Evolutionary conservation across 2,329 filamentous ascomycete genomes (phyloP), one percentile per base, ranked within the genome.

Genomic region (Ophiostoma sp.): DNA sequence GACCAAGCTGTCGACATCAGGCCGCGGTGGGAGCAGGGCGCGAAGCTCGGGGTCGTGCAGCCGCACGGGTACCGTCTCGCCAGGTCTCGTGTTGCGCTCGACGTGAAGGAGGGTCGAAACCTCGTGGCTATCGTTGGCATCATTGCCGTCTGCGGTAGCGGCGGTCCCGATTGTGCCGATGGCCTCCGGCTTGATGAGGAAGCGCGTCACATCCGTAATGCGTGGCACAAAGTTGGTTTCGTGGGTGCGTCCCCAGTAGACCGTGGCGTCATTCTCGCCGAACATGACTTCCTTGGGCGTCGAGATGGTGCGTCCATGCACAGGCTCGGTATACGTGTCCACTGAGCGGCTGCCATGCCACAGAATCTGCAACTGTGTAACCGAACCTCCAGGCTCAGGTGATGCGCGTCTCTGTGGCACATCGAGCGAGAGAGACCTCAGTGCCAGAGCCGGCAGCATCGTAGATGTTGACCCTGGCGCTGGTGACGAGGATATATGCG

Each of bases 181-280:
- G 14, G 60, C 60, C 40, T 41, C 60, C 27, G 60, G 60, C 27
- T 63, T 63, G 12, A 63, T 9, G 3, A 63, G 60, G 12, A 41
- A 63, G 16, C 60, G 38, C 36, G 60, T 63, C 14, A 63, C 60
- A 38, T 63, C 60, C 38, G 60, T 63, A 14, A 63, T 63, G 38
- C 60, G 60, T 16, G 60, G 60, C 38, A 63, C 60, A 18, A 63
- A 63, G 38, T 63, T 63, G 38, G 60, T 63, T 40, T 63, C 60
- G 60, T 63, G 60, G 60, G 38, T 63, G 60, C 60, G 60, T 36
- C 60, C 60, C 60, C 60, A 63, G 60, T 63, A 63, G 14, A 63
- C 60, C 12, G 60, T 63, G 6, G 60, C 60, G 14, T 63, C 60
- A 40, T 63, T 63, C 7, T 63, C 60, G 14, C 60, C 60, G 42